Conservation (phyloP, 768 basidiomycete species). For the Mycena venus region DNA sequence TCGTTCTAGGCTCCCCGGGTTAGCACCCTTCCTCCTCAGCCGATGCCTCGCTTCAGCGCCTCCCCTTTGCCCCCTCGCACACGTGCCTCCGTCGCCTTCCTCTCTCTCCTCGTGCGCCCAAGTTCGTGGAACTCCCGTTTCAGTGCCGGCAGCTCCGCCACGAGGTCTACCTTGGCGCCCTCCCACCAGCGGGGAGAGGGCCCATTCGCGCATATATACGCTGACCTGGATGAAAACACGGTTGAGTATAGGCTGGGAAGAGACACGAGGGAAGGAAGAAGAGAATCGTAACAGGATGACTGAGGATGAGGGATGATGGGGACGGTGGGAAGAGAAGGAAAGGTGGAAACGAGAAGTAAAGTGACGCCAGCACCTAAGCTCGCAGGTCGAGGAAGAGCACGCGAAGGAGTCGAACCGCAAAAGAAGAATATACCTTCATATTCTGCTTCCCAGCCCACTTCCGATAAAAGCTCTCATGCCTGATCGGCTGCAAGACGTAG, state of each 20-base stretch:
- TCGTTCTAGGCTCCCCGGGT: too few species aligned
- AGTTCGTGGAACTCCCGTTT: slow-evolving; percentile 52
- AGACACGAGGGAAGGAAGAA: background rate
- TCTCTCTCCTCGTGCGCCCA: too few species aligned
- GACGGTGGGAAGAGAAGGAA: too few species aligned
- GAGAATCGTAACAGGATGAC: background rate
- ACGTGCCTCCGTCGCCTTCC: too few species aligned
- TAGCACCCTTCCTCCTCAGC: background rate
- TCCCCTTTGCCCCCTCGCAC: too few species aligned
- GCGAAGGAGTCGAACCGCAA: background rate
- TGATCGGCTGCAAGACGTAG: slow-evolving; percentile 81
- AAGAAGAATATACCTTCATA: slow-evolving; percentile 76
- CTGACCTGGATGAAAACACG: slow-evolving; percentile 59
- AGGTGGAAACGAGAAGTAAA: too few species aligned
- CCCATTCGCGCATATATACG: slow-evolving; percentile 78
- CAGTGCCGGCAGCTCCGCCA: slow-evolving; percentile 57
- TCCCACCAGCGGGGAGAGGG: slow-evolving; percentile 69
- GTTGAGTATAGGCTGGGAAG: background rate
- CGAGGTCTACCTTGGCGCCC: slow-evolving; percentile 55
- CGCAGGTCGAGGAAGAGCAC: background rate
- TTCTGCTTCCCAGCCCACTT: slow-evolving; percentile 91
- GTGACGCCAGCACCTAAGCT: too few species aligned
- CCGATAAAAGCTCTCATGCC: slow-evolving; percentile 85
- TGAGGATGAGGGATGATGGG: too few species aligned
- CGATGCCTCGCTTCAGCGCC: background rate